Conservation (phyloP, 2,329 filamentous ascomycete species). For the Aurifilum marmelostoma region DNA sequence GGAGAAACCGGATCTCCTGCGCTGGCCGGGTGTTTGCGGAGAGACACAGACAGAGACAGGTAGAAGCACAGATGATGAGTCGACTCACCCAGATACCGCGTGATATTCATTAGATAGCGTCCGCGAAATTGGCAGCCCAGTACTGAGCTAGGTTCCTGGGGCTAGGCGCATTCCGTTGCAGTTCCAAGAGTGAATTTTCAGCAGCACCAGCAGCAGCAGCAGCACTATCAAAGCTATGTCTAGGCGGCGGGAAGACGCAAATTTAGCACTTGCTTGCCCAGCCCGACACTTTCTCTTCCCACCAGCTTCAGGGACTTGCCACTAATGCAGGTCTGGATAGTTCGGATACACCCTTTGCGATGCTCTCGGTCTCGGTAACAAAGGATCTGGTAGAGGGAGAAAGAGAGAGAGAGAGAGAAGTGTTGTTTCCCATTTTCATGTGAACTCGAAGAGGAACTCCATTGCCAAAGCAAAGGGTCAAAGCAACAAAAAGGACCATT, state of each 20-base stretch:
- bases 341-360: not conserved
- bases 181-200: not conserved
- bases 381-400: too few relatives aligned
- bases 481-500: not conserved
- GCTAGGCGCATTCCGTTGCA: constrained; percentile 2
- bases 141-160: not conserved
- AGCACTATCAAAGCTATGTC: not conserved
- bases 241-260: not conserved
- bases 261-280: not conserved
- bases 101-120: not conserved
- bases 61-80: not conserved
- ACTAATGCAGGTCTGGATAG: not conserved
- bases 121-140: not conserved
- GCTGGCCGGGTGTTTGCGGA: not conserved
- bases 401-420: too few relatives aligned
- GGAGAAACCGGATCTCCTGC: not conserved
- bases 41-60: not conserved
- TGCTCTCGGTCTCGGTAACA: not conserved
- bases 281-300: not conserved
- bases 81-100: not conserved
- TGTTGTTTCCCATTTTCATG: too few relatives aligned
- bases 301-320: not conserved
- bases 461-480: too few relatives aligned
- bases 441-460: too few relatives aligned
- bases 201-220: not conserved